Evolutionary conservation across 139 green algal species (phyloP), one percentile per base, ranked within the genome.

Genomic region (Pedinophyceae sp.): DNA sequence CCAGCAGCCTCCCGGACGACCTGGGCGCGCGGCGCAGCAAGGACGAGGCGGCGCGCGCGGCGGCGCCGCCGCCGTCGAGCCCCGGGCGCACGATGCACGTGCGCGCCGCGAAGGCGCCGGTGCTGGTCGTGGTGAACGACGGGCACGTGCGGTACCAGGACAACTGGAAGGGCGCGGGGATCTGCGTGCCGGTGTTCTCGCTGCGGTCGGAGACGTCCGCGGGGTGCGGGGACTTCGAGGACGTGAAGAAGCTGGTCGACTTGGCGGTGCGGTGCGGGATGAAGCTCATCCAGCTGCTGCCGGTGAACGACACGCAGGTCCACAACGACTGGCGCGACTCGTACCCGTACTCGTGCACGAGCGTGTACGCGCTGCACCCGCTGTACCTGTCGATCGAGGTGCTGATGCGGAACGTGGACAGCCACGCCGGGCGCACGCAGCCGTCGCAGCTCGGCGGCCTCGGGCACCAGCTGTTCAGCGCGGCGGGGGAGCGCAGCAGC

Each of bases 261-360:
- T 66, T 96, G 27, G 77, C 74, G 4, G 61, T 30, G 3, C 40
- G 20, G 23, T 29, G 48, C 1, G 20, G 23, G 4, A 17, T 27
- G 7, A 52, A 52, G 16, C 27, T 94, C 23, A 70, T 92, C 18
- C 89, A 97, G 73, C 57, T 97, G 43, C 80, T 98, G 41, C 90
- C 90, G 1, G 73, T 98, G 5, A 94, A 92, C 67, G 89, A 97
- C 76, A 98, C 89, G 3, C 73, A 59, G 20, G 90, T 98, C 54
- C 71, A 91, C 66, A 57, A 60, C 55, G 90, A 66, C 48, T 97
- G 80, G 80, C 86, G 80, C 71, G 90, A 98, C 73, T 88, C 72
- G 10, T 98, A 98, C 62, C 90, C 90, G 3, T 98, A 98, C 72
- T 82, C 65, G 29, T 68, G 30, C 24, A 58, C 38, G 7, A 25